Evolutionary conservation across 129 eudicot genomes (phyloP), one percentile per base, ranked within the genome.

Genomic region (Flaveria bidentis): DNA sequence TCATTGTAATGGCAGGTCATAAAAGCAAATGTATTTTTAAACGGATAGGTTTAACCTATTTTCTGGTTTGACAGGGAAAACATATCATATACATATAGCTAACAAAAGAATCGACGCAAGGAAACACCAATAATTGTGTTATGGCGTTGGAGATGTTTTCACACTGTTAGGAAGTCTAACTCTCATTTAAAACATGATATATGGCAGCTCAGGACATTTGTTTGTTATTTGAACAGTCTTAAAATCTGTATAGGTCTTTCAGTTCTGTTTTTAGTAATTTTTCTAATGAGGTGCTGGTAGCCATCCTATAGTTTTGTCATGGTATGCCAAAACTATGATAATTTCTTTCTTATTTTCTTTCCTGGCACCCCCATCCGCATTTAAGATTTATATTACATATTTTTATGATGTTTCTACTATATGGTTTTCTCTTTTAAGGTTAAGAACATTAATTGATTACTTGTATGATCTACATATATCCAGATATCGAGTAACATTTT

Each of bases 381-480:
- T 75, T 28, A 9, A 65, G 44, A 76, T 36, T 41, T 15, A 65
- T 44, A 39, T 55, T 67, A 42, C 22, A 16, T 4, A 15, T 52
- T 6, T 5, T 46, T 52, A 67, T 67, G 41, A 22, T 67, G 26
- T 42, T 76, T 68, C 4, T 39, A 16, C 14, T 36, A 73, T 22
- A 20, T 56, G 57, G 66, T 33, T 75, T 51, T 61, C 52, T 26
- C 26, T 52, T 67, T 76, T 67, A 25, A 39, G 65, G 65, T 53
- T 67, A 39, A 15, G 6, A 41, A 45, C 17, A 22, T 42, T 44
- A 23, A 60, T 52, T 55, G 67, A 30, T 77, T 67, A 47, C 58
- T 72, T 36, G 16, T 41, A 50, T 41, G 68, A 75, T 69, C 67
- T 58, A 67, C 20, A 41, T 51, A n/a, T 7, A 80, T 74, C 71